phyloP scores from a whole-genome alignment of 2,329 filamentous ascomycete species.

The Fonsecaea erecta region DNA sequence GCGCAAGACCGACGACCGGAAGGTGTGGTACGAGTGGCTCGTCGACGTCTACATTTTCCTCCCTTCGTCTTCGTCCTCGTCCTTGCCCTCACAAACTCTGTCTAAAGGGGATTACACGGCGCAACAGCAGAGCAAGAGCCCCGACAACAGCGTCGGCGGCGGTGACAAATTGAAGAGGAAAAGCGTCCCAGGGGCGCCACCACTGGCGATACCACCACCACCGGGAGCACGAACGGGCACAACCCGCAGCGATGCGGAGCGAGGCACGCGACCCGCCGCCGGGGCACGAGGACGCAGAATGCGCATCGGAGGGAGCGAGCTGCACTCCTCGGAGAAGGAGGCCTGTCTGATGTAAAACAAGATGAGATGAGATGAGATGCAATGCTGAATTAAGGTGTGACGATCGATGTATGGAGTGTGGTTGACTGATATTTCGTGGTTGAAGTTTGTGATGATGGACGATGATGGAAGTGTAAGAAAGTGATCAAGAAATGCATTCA shows the following conservation, averaged over 20 bases:
- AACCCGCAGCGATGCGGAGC: neutral
- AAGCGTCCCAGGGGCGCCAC: neutral
- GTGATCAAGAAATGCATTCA: too few species aligned
- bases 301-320: slow-evolving; percentile 50
- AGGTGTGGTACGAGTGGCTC: slow-evolving; percentile 99
- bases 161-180: slow-evolving; percentile 28
- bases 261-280: slow-evolving; percentile 7
- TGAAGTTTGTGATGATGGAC: too few species aligned
- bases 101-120: too few species aligned
- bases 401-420: too few species aligned
- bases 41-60: slow-evolving; percentile 70
- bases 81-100: too few species aligned
- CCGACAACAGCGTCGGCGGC: slow-evolving; percentile 24
- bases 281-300: slow-evolving; percentile 33
- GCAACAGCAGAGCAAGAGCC: neutral
- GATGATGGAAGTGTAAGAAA: too few species aligned
- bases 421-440: too few species aligned
- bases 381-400: too few species aligned
- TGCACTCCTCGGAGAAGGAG: slow-evolving; percentile 56
- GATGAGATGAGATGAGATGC: too few species aligned
- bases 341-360: slow-evolving; percentile 53
- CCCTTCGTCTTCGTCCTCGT: neutral
- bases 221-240: neutral
- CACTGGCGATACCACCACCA: neutral
- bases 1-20: slow-evolving; percentile 91